Base-by-base conservation (phyloP, 805 yeast genomes). In the Lipomyces japonicus region DNA sequence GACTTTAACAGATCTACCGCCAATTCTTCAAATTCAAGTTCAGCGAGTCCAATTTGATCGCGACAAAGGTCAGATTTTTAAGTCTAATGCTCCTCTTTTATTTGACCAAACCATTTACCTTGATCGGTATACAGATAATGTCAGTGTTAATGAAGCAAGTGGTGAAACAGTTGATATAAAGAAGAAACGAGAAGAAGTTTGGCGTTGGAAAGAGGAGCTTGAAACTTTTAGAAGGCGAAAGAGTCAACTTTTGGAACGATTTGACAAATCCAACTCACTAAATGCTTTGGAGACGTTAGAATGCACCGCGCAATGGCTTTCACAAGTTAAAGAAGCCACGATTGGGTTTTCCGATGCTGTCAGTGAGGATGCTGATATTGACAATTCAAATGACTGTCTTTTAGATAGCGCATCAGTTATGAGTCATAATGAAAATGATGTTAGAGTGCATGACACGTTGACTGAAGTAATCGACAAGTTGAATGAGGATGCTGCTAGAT, bases 1-100 rank as follows among this genome's bases (percentile, higher is more conserved):
- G 41, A 79, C 90, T 0, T 77, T 91, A 3, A 74, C 79, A 7
- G 75, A 79, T 48, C 69, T 88, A 19, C 98, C 98, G 0, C 81
- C 82, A 4, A 78, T 93, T 44, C 67, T 93, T 42, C 98, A 93
- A 65, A 79, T 93, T 42, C 98, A 93, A 64, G 86, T 93, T 5
- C 97, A 90, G 68, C 75, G 98, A 63, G 97, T 93, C 0, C 86
- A 87, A 65, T 93, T 83, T 65, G 96, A 93, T 63, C 75, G 89
- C 39, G 82, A 74, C 47, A 69, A 77, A 12, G 75, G 82, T 44
- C 76, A 82, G 67, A 87, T 95, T 0, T 86, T 86, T 62, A 93
- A 93, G 65, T 82, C 89, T 2, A 76, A 79, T 38, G 89, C 84
- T 50, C 95, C 89, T 6, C 74, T 93, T 42, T 90, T 90, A 2